phyloP scores from a whole-genome alignment of 1,284 basidiomycete species.

The Phellopilus nigrolimitatus region DNA sequence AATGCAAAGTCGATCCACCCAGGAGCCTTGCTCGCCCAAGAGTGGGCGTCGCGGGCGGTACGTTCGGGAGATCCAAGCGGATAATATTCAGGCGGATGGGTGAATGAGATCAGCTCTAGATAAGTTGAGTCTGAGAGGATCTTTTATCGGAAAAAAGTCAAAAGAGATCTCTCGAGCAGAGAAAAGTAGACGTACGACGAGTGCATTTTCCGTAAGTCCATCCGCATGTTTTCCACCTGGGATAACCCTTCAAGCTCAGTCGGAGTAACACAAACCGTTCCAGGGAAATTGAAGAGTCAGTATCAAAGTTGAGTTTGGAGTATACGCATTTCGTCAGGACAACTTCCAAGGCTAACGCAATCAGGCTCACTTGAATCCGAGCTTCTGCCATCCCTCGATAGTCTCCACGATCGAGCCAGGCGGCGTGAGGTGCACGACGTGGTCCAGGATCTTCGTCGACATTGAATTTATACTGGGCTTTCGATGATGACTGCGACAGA shows the following conservation, averaged over 20 bases:
- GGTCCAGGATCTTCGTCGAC: not conserved
- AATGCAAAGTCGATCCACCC: constrained; percentile 68
- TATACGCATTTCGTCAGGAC: too few relatives aligned
- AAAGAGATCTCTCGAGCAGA: not conserved
- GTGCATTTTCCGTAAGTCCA: constrained; percentile 58
- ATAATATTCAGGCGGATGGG: constrained; percentile 45
- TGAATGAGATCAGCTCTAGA: constrained; percentile 65
- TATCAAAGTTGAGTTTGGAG: not conserved
- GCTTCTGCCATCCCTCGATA: not conserved
- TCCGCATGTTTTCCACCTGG: constrained; percentile 40
- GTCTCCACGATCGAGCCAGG: not conserved
- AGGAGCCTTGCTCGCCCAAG: constrained; percentile 47
- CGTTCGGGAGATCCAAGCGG: constrained; percentile 43
- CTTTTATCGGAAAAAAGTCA: constrained; percentile 30
- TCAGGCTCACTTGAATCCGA: not conserved
- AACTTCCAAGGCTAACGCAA: not conserved
- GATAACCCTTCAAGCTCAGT: too few relatives aligned
- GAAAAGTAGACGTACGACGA: constrained; percentile 42
- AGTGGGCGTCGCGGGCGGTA: constrained; percentile 37
- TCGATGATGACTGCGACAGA: constrained; percentile 33
- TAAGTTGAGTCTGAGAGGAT: constrained; percentile 57
- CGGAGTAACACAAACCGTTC: too few relatives aligned
- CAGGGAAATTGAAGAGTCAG: too few relatives aligned
- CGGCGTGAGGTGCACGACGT: not conserved
- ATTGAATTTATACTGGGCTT: constrained; percentile 34